Evolutionary conservation across 352 stramenopile genomes (phyloP), one percentile per base, ranked within the genome.

Genomic region (Halophytophthora polymorphica): DNA sequence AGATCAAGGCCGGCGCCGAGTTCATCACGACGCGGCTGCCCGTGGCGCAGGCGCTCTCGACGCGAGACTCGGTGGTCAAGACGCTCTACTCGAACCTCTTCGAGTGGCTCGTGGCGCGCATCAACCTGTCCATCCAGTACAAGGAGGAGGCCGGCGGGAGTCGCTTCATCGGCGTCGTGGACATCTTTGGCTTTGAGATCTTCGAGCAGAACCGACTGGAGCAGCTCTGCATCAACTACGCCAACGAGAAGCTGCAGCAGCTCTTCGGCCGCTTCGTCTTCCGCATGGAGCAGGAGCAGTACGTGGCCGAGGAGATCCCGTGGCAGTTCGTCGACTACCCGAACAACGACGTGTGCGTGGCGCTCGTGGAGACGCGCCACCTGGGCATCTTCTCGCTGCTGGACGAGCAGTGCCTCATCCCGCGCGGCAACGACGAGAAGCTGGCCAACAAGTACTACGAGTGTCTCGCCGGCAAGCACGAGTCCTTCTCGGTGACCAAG

Each of bases 81-180:
- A 93, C 79, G 7, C 64, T 96, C 6, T 96, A 96, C 64, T 79
- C 82, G 5, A 88, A 90, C 45, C 51, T 96, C 49, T 96, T 96
- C 67, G 86, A 97, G 38, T 99, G 93, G 92, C 76, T 99, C 25
- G 95, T 99, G 10, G 71, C 83, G 44, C 75, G 83, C 29, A 97
- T 98, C 66, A 98, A 98, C 66, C 66, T 71, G 61, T 96, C 70
- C 47, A 94, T 97, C 53, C 68, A 91, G 66, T 92, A 93, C 66
- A 76, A 76, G 50, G 75, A 90, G 58, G 65, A 83, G 52, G 56
- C 56, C 0, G 53, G 52, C 0, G 66, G 71, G 18, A 84, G 58
- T 31, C 81, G 90, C 46, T 95, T 96, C 44, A 95, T 96, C 43
- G 88, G 88, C 34, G 81, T 96, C 2, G 76, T 96, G 28, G 88